Evolutionary conservation across 306 rosid genomes (phyloP), one percentile per base, ranked within the genome.

Genomic region (Dryas octopetala): DNA sequence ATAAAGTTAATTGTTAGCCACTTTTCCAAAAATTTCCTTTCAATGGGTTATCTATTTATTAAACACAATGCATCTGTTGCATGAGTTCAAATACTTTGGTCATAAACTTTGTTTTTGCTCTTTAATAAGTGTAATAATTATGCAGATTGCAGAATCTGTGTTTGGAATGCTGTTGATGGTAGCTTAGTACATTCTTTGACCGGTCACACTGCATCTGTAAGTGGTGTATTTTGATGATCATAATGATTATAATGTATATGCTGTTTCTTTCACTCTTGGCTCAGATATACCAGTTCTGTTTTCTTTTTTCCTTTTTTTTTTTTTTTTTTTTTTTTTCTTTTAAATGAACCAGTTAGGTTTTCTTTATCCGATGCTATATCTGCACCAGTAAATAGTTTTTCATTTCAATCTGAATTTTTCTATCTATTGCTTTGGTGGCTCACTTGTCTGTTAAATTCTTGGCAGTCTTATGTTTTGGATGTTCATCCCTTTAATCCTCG

Each of bases 401-500:
- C 68, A 54, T 71, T 60, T 40, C 41, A 59, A 28, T 62, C 61
- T 84, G 73, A 55, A 51, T 50, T 62, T 44, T 71, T 75, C 41
- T 4, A 52, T n/a, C 67, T 73, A 16, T 70, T 71, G 64, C 77
- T 77, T 68, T 78, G 62, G 47, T 73, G 81, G 76, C 74, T 84
- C 26, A 74, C 76, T 76, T 60, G 69, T 76, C 43, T 65, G 62
- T 85, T 84, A 74, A 62, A 71, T 76, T 76, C 49, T 76, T 87
- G 77, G 78, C 86, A 92, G 97, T 87, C 97, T 73, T 92, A 90
- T 57, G 97, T 92, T 78, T 79, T 92, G 92, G 97, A 90, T 90
- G 97, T 92, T 66, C 97, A 92, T 89, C 97, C 97, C 73, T 92
- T 92, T 84, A 92, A 92, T 81, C 96, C 97, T 75, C 92, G 94